Evolutionary conservation across 1,284 basidiomycete species (phyloP), one percentile per base, ranked within the genome.

Genomic region (Leccinum subfulvum): DNA sequence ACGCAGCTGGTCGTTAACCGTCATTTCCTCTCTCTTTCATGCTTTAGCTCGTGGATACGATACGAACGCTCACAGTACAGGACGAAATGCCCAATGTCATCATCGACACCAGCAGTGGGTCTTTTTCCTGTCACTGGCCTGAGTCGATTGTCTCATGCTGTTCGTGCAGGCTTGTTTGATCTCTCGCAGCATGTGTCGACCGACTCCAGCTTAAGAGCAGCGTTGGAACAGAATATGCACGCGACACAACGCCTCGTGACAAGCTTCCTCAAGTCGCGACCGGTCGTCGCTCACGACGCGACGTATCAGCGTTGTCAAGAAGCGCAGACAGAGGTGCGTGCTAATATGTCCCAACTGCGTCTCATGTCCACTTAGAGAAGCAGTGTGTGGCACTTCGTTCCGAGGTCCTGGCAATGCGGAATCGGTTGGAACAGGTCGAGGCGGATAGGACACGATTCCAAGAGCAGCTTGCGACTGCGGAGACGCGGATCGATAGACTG

Each of bases 401-500:
- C 39, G 84, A 90, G 72, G 75, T 91, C 11, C 81, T 83, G 58
- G 68, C 86, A n/a, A 78, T 89, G 57, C 83, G 83, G 56, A 75
- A 81, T 28, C 81, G 83, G 71, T 78, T 94, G 54, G 77, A 81
- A 44, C 83, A 88, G 59, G 76, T 82, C 0, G 80, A 86, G 66
- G 74, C 78, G 18, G 81, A 88, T 64, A 84, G 81, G 57, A 83
- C 88, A 58, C 74, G 75, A 61, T 84, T 83, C 62, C 81, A 83
- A 60, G 80, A 82, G 41, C 84, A 87, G 52, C 83, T 95, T 28
- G 71, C 83, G 6, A 77, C 79, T 6, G 84, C 87, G 0, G 88
- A 94, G 76, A 89, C 83, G 66, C 85, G 87, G n/a, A 73, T 88
- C 55, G 93, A 95, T 70, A 83, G 91, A 47, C 72, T 88, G 58